Conservation (phyloP, 495 filamentous ascomycete species). For the Apodospora peruviana region DNA sequence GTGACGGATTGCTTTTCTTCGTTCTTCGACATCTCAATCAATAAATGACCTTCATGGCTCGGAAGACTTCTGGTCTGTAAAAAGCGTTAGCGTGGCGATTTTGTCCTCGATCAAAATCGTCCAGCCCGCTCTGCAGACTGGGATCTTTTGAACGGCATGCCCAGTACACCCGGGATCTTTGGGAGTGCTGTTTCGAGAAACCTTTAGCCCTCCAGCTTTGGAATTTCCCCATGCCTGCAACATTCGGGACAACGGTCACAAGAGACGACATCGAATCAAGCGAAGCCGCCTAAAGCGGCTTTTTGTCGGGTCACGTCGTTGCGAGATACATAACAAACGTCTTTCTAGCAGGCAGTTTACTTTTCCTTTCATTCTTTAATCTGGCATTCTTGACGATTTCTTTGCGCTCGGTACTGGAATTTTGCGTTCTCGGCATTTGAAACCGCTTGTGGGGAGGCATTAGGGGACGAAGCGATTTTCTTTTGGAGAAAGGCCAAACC, state of each 20-base stretch:
- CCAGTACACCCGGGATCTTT: conserved; percentile 20
- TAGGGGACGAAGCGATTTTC: conserved; percentile 26
- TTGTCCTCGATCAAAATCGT: neutral
- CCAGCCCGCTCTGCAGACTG: conserved; percentile 2
- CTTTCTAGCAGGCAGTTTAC: conserved; percentile 11
- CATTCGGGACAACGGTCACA: conserved; percentile 12
- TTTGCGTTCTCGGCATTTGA: conserved; percentile 26
- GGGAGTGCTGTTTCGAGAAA: conserved; percentile 16
- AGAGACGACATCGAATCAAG: conserved; percentile 6
- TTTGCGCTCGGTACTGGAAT: conserved; percentile 11
- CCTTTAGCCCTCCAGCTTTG: conserved; percentile 4
- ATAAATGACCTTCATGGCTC: conserved; percentile 17
- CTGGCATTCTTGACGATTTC: conserved; percentile 17
- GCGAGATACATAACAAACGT: conserved; percentile 11
- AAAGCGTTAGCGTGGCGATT: conserved; percentile 2
- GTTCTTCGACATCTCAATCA: conserved; percentile 29
- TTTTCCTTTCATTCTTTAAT: conserved; percentile 13
- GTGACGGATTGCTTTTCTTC: conserved; percentile 25
- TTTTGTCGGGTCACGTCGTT: conserved; percentile 7
- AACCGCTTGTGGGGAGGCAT: conserved; percentile 39
- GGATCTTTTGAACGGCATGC: conserved; percentile 29
- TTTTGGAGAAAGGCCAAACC: neutral
- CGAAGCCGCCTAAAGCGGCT: neutral
- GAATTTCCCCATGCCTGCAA: conserved; percentile 4
- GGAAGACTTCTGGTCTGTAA: conserved; percentile 11